Percentiles rank a stretch among this genome's conserved stretches.
phyloP scores from a whole-genome alignment of 108 stramenopile genomes.

The Skeletonema potamos region DNA sequence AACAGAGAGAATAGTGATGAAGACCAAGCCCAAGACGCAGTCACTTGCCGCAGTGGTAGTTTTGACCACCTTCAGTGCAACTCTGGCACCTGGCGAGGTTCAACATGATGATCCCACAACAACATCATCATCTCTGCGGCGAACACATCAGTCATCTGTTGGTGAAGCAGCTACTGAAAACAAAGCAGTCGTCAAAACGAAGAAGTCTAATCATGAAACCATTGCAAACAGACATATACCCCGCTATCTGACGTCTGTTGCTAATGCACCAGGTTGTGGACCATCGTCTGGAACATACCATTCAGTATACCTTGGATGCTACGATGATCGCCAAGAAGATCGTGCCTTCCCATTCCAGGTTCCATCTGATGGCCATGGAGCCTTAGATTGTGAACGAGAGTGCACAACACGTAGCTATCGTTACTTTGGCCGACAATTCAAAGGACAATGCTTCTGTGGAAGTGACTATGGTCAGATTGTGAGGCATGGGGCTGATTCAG shows the following conservation, averaged over 20 bases:
- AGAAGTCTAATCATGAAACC: neutral
- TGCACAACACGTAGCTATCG: constrained; percentile 8
- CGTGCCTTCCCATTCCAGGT: constrained; percentile 7
- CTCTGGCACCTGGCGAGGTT: neutral
- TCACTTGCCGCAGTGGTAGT: neutral
- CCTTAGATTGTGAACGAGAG: constrained; percentile 15
- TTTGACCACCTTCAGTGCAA: neutral
- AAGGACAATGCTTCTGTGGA: constrained; percentile 17
- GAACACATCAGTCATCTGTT: neutral
- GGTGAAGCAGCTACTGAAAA: neutral
- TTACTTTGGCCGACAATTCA: constrained; percentile 9
- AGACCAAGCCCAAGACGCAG: neutral
- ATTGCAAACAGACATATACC: neutral
- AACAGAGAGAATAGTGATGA: neutral
- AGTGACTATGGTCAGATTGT: neutral
- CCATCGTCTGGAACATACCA: neutral
- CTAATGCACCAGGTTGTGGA: constrained; percentile 10
- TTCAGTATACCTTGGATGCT: constrained; percentile 9
- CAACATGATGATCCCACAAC: neutral
- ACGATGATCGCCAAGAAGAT: neutral
- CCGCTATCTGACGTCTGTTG: neutral
- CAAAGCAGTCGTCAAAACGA: neutral
- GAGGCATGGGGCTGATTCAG: neutral
- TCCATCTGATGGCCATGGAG: neutral
- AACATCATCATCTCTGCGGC: neutral